A percentile compares a stretch with the other conserved stretches of the same genome.
These are phyloP conservation scores for Stentor coeruleus DNA, from an alignment of 73 alveolate genomes.

Conservation along the genomic window DNA sequence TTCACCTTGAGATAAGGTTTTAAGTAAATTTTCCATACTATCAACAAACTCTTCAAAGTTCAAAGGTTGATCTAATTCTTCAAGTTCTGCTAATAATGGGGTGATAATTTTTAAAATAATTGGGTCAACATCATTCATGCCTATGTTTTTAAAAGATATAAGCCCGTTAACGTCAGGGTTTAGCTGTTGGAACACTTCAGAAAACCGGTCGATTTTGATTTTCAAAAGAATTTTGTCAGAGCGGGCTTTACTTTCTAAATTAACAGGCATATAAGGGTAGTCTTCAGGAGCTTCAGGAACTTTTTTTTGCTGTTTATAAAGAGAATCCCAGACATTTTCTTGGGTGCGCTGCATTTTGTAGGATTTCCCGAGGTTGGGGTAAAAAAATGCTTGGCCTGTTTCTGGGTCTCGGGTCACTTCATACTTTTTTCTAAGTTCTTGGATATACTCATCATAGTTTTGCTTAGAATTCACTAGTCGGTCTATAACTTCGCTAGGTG, in stretches of 20 bases:
- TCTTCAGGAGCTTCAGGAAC: background rate
- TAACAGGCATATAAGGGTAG: background rate
- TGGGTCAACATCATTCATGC: background rate
- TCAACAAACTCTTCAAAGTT: constrained; percentile 9
- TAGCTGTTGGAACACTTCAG: constrained; percentile 7
- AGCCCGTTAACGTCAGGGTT: constrained; percentile 2
- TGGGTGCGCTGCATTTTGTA: background rate
- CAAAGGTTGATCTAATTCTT: constrained; percentile 14
- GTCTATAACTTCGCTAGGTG: background rate
- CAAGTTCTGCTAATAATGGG: constrained; percentile 19
- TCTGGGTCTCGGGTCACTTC: constrained; percentile 20
- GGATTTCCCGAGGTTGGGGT: background rate
- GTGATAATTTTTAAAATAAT: background rate
- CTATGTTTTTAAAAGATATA: background rate
- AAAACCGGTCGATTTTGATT: constrained; percentile 17
- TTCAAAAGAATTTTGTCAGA: background rate
- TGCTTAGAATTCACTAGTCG: constrained; percentile 1
- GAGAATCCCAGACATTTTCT: background rate
- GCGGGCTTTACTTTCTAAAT: background rate
- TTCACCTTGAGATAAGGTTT: background rate
- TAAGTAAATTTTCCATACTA: background rate
- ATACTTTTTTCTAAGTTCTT: background rate
- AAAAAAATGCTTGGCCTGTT: constrained; percentile 6
- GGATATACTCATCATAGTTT: background rate
- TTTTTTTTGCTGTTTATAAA: background rate